Conservation (phyloP, 2,329 filamentous ascomycete genomes). For the Lasiodiplodia hormozganensis region DNA sequence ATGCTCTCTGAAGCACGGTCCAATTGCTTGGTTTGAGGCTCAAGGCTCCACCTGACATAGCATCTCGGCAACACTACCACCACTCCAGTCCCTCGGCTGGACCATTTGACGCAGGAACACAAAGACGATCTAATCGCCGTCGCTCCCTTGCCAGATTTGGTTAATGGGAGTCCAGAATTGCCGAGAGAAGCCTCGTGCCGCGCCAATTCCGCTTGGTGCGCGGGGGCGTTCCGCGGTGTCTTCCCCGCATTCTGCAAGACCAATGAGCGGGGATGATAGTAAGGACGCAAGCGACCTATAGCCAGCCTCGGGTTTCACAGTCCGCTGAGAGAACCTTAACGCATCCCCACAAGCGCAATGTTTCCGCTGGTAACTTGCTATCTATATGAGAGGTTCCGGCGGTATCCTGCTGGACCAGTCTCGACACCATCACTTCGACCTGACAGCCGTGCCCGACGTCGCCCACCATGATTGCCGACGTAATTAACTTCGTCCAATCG, state of each 20-base stretch:
- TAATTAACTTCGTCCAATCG: slow-evolving; percentile 2
- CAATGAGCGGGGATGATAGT: slow-evolving; percentile 7
- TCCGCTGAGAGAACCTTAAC: background rate
- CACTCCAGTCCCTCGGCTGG: background rate
- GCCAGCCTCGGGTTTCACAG: background rate
- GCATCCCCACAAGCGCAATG: slow-evolving; percentile 17
- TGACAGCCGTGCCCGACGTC: background rate
- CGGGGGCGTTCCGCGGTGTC: slow-evolving; percentile 13
- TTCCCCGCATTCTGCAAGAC: slow-evolving; percentile 24
- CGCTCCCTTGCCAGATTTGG: background rate
- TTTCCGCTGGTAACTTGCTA: slow-evolving; percentile 7
- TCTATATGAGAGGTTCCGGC: slow-evolving; percentile 14
- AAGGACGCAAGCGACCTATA: slow-evolving; percentile 14
- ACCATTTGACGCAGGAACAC: background rate
- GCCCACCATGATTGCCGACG: slow-evolving; percentile 27
- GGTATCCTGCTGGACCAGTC: background rate
- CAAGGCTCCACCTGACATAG: background rate
- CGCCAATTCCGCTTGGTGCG: slow-evolving; percentile 3
- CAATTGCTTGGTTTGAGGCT: background rate
- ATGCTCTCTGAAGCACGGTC: background rate
- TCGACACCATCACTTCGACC: background rate
- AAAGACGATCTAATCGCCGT: too few species aligned
- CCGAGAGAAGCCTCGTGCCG: background rate
- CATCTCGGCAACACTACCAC: background rate
- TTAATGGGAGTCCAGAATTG: background rate